These are phyloP conservation scores for Acanthamoeba divionensis DNA, from an alignment of 208 protist genomes.

Conservation along the genomic window DNA sequence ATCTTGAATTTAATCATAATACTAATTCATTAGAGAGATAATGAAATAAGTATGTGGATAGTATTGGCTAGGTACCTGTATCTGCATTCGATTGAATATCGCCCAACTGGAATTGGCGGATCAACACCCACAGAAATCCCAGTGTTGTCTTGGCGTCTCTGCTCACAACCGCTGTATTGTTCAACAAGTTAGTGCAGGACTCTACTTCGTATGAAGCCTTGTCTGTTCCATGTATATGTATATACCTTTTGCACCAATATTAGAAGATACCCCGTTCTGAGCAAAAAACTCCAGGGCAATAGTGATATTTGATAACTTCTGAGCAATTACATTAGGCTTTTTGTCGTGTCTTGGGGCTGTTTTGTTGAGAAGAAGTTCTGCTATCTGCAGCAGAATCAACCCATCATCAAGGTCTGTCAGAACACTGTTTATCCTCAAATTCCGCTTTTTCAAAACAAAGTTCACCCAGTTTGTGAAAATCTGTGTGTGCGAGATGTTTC, in stretches of 20 bases:
- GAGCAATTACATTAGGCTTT: conserved; percentile 33
- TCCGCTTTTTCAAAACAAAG: conserved; percentile 20
- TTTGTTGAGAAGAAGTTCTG: conserved; percentile 3
- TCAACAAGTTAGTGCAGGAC: not conserved
- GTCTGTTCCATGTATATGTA: not conserved
- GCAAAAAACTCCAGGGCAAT: conserved; percentile 46
- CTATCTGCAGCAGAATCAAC: conserved; percentile 42
- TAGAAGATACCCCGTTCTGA: not conserved
- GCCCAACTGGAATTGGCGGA: conserved; percentile 43
- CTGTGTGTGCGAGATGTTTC: too few relatives aligned
- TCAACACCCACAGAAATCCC: conserved; percentile 45
- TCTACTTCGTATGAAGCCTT: not conserved
- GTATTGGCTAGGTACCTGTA: too few relatives aligned
- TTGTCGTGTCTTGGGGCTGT: not conserved
- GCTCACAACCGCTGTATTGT: conserved; percentile 8
- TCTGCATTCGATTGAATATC: too few relatives aligned
- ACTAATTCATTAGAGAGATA: too few relatives aligned
- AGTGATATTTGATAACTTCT: conserved; percentile 30
- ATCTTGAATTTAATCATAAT: too few relatives aligned
- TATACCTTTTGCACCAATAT: not conserved
- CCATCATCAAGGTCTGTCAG: conserved; percentile 14
- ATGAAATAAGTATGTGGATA: too few relatives aligned
- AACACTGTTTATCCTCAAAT: conserved; percentile 7
- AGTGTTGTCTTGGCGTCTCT: conserved; percentile 30
- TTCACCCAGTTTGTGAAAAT: conserved; percentile 57